A percentile compares a stretch with the other conserved stretches of the same genome.
Conservation (phyloP, 2,329 filamentous ascomycete species). For the Davidsoniella eucalypti region DNA sequence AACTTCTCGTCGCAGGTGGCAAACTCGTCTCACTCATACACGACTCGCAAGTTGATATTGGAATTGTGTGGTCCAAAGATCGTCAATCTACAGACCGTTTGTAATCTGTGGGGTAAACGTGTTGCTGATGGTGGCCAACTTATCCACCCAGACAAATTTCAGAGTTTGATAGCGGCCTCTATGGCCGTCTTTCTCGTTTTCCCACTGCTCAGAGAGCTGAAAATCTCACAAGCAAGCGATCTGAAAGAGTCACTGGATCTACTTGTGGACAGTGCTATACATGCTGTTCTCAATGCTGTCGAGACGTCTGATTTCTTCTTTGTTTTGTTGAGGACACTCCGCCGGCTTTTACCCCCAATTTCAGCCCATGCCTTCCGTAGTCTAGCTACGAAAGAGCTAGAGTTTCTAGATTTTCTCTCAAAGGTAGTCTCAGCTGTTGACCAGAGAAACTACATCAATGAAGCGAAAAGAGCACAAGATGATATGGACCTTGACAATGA, state of each 20-base stretch:
- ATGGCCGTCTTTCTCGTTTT: conserved; percentile 29
- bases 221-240: conserved; percentile 32
- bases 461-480: conserved; percentile 26
- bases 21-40: conserved; percentile 21
- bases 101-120: conserved; percentile 30
- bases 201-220: conserved; percentile 30
- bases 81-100: conserved; percentile 30
- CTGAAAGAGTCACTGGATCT: conserved; percentile 27
- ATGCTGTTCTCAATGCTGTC: conserved; percentile 25
- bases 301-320: conserved; percentile 31
- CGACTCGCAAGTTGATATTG: conserved; percentile 33
- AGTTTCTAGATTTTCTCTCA: conserved; percentile 28
- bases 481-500: conserved; percentile 52
- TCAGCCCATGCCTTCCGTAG: conserved; percentile 22
- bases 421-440: conserved; percentile 23
- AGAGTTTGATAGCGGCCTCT: conserved; percentile 34
- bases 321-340: conserved; percentile 27
- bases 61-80: conserved; percentile 38
- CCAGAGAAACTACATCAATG: conserved; percentile 20
- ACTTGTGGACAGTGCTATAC: conserved; percentile 26
- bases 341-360: conserved; percentile 31
- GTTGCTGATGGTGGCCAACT: conserved; percentile 30
- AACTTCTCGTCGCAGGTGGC: conserved; percentile 13
- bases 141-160: conserved; percentile 35
- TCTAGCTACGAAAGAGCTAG: conserved; percentile 23